Percentiles rank a stretch among this genome's conserved stretches.
These are phyloP conservation scores for Zalaria obscura DNA, from an alignment of 2,329 filamentous ascomycete species.

Conservation along the genomic window DNA sequence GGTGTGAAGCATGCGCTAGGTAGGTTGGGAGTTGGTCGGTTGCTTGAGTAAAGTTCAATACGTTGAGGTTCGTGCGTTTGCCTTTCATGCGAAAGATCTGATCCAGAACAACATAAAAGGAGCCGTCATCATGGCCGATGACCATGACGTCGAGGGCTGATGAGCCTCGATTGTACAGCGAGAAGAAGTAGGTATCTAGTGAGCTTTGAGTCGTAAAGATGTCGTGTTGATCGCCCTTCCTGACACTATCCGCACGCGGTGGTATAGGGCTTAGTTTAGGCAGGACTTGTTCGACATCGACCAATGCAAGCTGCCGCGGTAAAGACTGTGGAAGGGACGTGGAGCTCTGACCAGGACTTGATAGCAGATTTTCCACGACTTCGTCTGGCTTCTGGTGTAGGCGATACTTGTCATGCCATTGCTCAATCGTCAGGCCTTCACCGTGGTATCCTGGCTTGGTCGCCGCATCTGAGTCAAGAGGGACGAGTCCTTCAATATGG, in stretches of 20 bases:
- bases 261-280: constrained; percentile 45
- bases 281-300: constrained; percentile 63
- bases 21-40: background rate
- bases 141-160: constrained; percentile 58
- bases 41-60: background rate
- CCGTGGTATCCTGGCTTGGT: background rate
- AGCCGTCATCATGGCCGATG: constrained; percentile 56
- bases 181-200: constrained; percentile 24
- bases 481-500: background rate
- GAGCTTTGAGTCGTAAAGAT: constrained; percentile 24
- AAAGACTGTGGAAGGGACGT: background rate
- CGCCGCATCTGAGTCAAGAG: no score
- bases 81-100: constrained; percentile 62
- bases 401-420: constrained; percentile 9
- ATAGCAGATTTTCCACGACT: background rate
- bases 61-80: background rate
- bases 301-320: constrained; percentile 38
- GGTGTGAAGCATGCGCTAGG: constrained; percentile 55
- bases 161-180: constrained; percentile 9
- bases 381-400: background rate
- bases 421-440: constrained; percentile 9
- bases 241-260: constrained; percentile 12
- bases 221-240: constrained; percentile 10
- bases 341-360: background rate
- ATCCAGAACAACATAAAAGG: constrained; percentile 66